Evolutionary conservation across 192 early-diverging fungal genomes (phyloP).

Genomic region (Mortierella hygrophila): DNA sequence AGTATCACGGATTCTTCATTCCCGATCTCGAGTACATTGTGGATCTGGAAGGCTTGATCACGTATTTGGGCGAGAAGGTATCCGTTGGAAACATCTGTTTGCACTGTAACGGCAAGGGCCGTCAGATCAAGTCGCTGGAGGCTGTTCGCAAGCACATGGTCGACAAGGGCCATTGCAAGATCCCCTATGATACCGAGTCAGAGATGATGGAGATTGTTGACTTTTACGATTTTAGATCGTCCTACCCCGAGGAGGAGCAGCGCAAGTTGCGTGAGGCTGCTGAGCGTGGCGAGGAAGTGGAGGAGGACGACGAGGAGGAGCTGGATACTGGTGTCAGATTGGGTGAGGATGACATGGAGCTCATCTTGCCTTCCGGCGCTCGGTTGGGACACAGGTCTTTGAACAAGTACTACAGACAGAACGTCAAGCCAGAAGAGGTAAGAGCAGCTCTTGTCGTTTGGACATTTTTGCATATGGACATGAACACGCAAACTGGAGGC

Average conservation of each 20-base stretch:
- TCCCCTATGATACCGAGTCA: slow-evolving; percentile 93
- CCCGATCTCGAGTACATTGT: slow-evolving; percentile 96
- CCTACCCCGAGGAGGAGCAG: slow-evolving; percentile 77
- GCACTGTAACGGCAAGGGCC: slow-evolving; percentile 94
- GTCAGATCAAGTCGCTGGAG: slow-evolving; percentile 85
- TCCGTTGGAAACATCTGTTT: slow-evolving; percentile 95
- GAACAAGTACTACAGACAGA: slow-evolving; percentile 90
- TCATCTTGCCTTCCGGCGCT: slow-evolving; percentile 88
- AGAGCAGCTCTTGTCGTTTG: background rate
- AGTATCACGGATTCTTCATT: slow-evolving; percentile 93
- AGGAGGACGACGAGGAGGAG: slow-evolving; percentile 59
- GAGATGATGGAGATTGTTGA: slow-evolving; percentile 93
- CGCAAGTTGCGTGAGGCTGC: slow-evolving; percentile 58
- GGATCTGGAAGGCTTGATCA: slow-evolving; percentile 89
- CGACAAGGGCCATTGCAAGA: slow-evolving; percentile 96
- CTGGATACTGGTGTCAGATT: slow-evolving; percentile 57
- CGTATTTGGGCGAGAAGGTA: slow-evolving; percentile 95
- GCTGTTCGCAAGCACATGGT: slow-evolving; percentile 96
- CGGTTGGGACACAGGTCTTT: slow-evolving; percentile 86
- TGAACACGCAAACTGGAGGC: background rate
- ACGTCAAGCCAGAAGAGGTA: slow-evolving; percentile 74
- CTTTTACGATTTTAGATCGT: slow-evolving; percentile 96
- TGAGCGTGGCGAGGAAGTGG: slow-evolving; percentile 57
- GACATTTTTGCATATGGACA: background rate
- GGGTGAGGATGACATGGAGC: slow-evolving; percentile 85